Evolutionary conservation across 768 basidiomycete genomes (phyloP).

Genomic region (Boletus rufocinnamomeus): DNA sequence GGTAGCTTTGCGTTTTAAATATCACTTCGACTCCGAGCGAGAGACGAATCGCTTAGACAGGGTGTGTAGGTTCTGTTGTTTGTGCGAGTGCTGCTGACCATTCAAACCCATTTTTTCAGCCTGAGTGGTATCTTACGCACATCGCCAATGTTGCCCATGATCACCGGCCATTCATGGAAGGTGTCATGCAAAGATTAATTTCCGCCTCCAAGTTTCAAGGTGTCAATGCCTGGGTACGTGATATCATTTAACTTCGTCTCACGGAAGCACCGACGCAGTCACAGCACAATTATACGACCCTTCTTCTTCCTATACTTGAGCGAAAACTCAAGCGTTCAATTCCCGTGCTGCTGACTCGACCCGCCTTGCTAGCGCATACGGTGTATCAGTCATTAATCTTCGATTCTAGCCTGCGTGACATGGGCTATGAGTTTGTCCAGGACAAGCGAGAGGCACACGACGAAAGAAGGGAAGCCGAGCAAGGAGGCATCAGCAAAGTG

Average conservation of each 20-base stretch:
- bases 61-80: slow-evolving; percentile 42
- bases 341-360: slow-evolving; percentile 70
- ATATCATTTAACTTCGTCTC: neutral
- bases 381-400: slow-evolving; percentile 91
- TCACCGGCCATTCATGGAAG: slow-evolving; percentile 79
- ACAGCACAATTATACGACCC: slow-evolving; percentile 82
- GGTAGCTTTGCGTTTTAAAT: slow-evolving; percentile 85
- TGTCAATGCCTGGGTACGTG: slow-evolving; percentile 75
- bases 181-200: slow-evolving; percentile 70
- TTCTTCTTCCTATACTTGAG: slow-evolving; percentile 76
- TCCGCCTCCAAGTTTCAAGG: slow-evolving; percentile 58
- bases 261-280: slow-evolving; percentile 3
- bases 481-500: slow-evolving; percentile 80
- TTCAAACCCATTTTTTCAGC: slow-evolving; percentile 47
- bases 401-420: slow-evolving; percentile 73
- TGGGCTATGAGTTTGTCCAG: slow-evolving; percentile 61
- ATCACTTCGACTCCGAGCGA: slow-evolving; percentile 87
- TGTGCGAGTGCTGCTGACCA: neutral
- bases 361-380: slow-evolving; percentile 90
- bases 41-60: slow-evolving; percentile 93
- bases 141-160: slow-evolving; percentile 85
- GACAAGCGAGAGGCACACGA: slow-evolving; percentile 20
- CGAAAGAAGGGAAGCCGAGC: slow-evolving; percentile 37
- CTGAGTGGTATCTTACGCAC: slow-evolving; percentile 97
- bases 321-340: slow-evolving; percentile 76